Conservation (phyloP, 257 asterid genomes). For the Solanum tarijense region DNA sequence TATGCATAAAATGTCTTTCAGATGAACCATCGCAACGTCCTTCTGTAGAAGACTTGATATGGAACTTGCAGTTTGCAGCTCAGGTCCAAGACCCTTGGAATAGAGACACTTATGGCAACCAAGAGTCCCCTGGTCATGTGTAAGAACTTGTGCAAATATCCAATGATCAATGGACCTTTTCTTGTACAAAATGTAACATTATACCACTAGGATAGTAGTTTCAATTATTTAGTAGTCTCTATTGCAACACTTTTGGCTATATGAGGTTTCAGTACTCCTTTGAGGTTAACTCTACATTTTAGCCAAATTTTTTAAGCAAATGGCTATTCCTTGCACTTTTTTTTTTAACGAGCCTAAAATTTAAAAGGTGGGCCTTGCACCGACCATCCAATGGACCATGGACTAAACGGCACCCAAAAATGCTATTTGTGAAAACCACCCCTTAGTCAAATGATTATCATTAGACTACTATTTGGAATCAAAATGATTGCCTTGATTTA, state of each 20-base stretch:
- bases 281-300: not conserved
- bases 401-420: not conserved
- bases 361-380: not conserved
- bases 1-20: conserved; percentile 59
- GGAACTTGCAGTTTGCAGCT: conserved; percentile 92
- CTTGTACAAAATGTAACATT: conserved; percentile 4
- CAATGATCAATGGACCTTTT: not conserved
- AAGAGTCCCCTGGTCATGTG: conserved; percentile 35
- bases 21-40: conserved; percentile 43
- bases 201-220: not conserved
- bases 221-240: not conserved
- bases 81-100: conserved; percentile 61
- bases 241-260: not conserved
- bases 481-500: too few relatives aligned
- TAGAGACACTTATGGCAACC: conserved; percentile 34
- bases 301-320: not conserved
- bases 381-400: not conserved
- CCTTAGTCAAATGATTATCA: not conserved
- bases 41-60: conserved; percentile 64
- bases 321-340: not conserved
- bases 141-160: not conserved
- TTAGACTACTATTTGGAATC: not conserved
- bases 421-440: not conserved
- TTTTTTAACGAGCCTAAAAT: not conserved
- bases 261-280: not conserved